Evolutionary conservation across 2,329 filamentous ascomycete species (phyloP), one percentile per base, ranked within the genome.

Genomic region (Penicillium occitanis): DNA sequence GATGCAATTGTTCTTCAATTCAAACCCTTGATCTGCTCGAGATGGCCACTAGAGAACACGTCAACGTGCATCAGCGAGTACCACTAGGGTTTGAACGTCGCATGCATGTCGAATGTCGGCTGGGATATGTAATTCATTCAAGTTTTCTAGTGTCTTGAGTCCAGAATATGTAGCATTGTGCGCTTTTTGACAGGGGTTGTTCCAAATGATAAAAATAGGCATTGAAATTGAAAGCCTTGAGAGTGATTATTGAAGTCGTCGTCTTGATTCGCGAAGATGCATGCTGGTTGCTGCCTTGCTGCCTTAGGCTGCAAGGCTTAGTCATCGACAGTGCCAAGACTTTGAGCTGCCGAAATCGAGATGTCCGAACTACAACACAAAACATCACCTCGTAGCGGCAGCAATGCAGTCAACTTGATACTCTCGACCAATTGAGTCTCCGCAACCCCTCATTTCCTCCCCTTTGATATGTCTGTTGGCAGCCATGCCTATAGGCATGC

Each of bases 401-500:
- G n/a, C 35, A 30, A 42, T 51, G 51, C 42, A 42, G n/a, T 40
- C 35, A 37, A 28, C 19, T 11, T 63, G 14, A 30, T 33, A 14
- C 61, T 37, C 2, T 57, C 33, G 48, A 40, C 30, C 58, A 66
- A 65, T 65, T 61, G 57, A 60, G 37, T 28, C 14, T 22, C 7
- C 19, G 30, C 30, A 50, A n/a, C 6, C 25, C 53, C 55, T n/a
- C 28, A 19, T n/a, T 66, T 30, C 11, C 71, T 70, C 69, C 65
- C 58, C 67, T 64, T 64, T 70, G 70, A 63, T 69, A 81, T 81
- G 79, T 79, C 78, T 76, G 70, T 80, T 65, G 72, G 77, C 71
- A 77, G 77, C 69, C 75, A 77, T 79, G 78, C 76, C 69, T 80
- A 73, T 66, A 70, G 78, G 73, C 77, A 78, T 73, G 74, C 75